Percentiles rank a stretch among this genome's conserved stretches.
Evolutionary conservation across 1,284 basidiomycete genomes (phyloP).

Genomic region (Cryptococcus sp.): DNA sequence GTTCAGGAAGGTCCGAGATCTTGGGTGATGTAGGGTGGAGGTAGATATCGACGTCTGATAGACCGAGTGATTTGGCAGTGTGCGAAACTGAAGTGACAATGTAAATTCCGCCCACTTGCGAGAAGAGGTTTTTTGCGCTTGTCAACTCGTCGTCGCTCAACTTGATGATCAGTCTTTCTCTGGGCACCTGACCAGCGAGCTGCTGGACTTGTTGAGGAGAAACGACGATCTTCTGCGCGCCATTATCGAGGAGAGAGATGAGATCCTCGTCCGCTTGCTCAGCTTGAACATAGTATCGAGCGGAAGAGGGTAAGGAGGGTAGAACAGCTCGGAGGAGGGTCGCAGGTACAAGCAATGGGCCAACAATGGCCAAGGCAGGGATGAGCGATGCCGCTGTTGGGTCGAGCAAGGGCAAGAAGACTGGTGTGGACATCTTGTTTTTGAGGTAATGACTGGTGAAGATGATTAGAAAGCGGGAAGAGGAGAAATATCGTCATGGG

Average conservation of each 20-base stretch:
- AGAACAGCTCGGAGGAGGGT: slow-evolving; percentile 40
- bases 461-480: too few relatives aligned
- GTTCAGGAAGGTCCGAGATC: slow-evolving; percentile 55
- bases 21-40: slow-evolving; percentile 57
- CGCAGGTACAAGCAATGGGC: slow-evolving; percentile 67
- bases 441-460: too few relatives aligned
- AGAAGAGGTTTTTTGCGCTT: slow-evolving; percentile 62
- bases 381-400: slow-evolving; percentile 57
- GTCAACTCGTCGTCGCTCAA: slow-evolving; percentile 73
- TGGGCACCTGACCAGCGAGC: slow-evolving; percentile 60
- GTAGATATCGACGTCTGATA: slow-evolving; percentile 67
- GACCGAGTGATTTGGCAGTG: slow-evolving; percentile 70
- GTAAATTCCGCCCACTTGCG: slow-evolving; percentile 30
- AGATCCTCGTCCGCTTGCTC: slow-evolving; percentile 61
- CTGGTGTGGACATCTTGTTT: slow-evolving; percentile 42
- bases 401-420: slow-evolving; percentile 54
- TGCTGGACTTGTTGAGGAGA: slow-evolving; percentile 66
- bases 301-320: slow-evolving; percentile 37
- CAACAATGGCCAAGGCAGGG: slow-evolving; percentile 67
- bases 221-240: slow-evolving; percentile 74
- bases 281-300: slow-evolving; percentile 62
- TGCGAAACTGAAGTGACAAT: slow-evolving; percentile 46
- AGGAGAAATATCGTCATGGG: not conserved
- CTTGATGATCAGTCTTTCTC: slow-evolving; percentile 70
- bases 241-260: slow-evolving; percentile 68